phyloP scores from a whole-genome alignment of 139 green algal genomes.

The Nannochloris sp. region DNA sequence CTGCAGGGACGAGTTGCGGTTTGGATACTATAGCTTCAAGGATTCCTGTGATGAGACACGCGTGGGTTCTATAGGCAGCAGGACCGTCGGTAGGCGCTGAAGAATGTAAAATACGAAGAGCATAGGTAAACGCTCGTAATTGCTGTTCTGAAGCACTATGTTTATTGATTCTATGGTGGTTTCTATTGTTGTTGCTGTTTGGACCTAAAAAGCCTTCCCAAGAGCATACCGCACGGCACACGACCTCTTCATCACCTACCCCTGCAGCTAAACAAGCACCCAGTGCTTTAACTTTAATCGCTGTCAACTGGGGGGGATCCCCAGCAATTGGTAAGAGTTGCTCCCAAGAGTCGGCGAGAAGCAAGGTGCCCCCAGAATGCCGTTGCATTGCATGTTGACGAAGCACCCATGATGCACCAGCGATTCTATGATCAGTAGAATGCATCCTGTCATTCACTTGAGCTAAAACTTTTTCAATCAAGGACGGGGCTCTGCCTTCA shows the following conservation, averaged over 20 bases:
- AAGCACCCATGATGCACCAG: background rate
- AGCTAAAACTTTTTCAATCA: constrained; percentile 3
- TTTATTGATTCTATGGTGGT: too few species aligned
- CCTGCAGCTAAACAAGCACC: constrained; percentile 11
- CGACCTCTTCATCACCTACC: constrained; percentile 2
- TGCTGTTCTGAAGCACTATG: too few species aligned
- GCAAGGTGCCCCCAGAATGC: background rate
- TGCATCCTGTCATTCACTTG: background rate
- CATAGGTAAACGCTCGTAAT: constrained; percentile 16
- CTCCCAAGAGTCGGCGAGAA: constrained; percentile 18
- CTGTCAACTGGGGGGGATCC: constrained; percentile 15
- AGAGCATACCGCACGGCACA: constrained; percentile 8
- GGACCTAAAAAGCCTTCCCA: constrained; percentile 18
- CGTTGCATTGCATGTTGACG: constrained; percentile 3
- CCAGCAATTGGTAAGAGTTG: constrained; percentile 11
- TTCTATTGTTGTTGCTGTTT: background rate
- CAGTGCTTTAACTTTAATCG: constrained; percentile 22
- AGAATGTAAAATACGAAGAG: background rate
- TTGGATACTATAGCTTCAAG: constrained; percentile 12
- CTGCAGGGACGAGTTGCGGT: constrained; percentile 11
- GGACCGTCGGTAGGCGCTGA: background rate
- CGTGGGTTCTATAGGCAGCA: background rate
- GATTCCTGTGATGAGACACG: constrained; percentile 11
- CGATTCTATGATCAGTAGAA: background rate
- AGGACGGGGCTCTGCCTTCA: background rate